Evolutionary conservation across 805 yeast species (phyloP).

Genomic region (Priceomyces medius): DNA sequence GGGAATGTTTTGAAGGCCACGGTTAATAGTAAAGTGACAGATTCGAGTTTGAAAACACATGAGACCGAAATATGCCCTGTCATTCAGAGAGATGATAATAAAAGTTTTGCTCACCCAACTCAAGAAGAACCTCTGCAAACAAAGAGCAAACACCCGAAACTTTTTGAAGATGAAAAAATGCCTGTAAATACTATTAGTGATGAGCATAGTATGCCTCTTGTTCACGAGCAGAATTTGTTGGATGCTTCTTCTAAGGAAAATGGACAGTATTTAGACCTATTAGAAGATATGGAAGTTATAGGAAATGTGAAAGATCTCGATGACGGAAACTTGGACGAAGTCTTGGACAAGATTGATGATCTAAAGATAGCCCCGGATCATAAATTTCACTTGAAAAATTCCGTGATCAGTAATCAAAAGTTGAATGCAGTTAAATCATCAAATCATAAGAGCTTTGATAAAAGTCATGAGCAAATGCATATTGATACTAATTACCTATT

Average conservation of each 20-base stretch:
- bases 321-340: conserved; percentile 16
- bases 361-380: conserved; percentile 28
- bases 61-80: too few species aligned
- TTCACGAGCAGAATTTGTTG: too few species aligned
- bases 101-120: neutral
- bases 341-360: conserved; percentile 25
- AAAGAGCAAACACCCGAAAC: neutral
- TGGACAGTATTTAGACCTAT: conserved; percentile 14
- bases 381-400: conserved; percentile 22
- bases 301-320: conserved; percentile 24
- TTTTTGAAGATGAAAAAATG: too few species aligned
- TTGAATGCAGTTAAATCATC: too few species aligned
- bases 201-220: too few species aligned
- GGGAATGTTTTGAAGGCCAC: conserved; percentile 55
- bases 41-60: neutral
- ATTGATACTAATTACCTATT: conserved; percentile 47
- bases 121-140: neutral
- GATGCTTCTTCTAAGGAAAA: too few species aligned
- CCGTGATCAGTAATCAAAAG: neutral
- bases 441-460: neutral
- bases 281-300: conserved; percentile 35
- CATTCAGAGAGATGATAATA: too few species aligned
- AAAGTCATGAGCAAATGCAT: conserved; percentile 10
- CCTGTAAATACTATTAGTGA: too few species aligned
- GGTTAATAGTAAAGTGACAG: conserved; percentile 19